These are phyloP conservation scores for Globisporangium polare DNA, from an alignment of 352 stramenopile species.

Conservation along the genomic window DNA sequence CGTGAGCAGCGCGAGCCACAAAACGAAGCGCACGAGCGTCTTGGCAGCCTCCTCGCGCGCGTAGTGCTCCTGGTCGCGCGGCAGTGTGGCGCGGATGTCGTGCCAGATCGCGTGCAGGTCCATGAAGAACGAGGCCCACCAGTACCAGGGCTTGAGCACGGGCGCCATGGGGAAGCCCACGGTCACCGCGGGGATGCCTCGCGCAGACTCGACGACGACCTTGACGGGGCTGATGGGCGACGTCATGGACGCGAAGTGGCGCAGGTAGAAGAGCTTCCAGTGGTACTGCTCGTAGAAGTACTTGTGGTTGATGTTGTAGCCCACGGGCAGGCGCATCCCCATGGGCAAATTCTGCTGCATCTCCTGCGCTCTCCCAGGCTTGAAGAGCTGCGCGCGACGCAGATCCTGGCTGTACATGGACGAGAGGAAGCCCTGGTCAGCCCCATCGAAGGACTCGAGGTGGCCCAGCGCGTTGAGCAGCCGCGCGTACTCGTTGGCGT, in stretches of 20 bases:
- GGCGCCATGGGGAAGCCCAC: constrained; percentile 86
- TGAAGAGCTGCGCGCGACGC: constrained; percentile 70
- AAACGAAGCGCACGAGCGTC: constrained; percentile 56
- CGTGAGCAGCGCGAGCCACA: constrained; percentile 56
- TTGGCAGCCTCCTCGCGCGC: constrained; percentile 63
- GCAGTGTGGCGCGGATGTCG: constrained; percentile 75
- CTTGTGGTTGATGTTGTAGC: constrained; percentile 92
- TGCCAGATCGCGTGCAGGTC: constrained; percentile 83
- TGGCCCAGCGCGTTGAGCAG: constrained; percentile 57
- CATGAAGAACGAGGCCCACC: constrained; percentile 81
- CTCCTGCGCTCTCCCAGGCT: constrained; percentile 31
- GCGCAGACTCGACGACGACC: constrained; percentile 80
- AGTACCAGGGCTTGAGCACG: constrained; percentile 87
- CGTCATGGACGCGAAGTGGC: constrained; percentile 85
- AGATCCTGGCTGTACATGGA: constrained; percentile 85
- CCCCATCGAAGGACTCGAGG: constrained; percentile 73
- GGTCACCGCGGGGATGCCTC: constrained; percentile 70
- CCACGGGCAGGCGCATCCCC: constrained; percentile 78
- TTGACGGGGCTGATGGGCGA: constrained; percentile 81
- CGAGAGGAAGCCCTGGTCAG: constrained; percentile 84
- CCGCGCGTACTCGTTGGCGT: constrained; percentile 62
- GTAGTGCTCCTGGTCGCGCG: constrained; percentile 62
- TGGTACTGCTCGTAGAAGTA: constrained; percentile 89
- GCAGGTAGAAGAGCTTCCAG: constrained; percentile 84
- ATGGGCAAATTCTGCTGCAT: constrained; percentile 31